phyloP scores from a whole-genome alignment of 2,329 filamentous ascomycete species.

The Pestalotiopsis sp. region DNA sequence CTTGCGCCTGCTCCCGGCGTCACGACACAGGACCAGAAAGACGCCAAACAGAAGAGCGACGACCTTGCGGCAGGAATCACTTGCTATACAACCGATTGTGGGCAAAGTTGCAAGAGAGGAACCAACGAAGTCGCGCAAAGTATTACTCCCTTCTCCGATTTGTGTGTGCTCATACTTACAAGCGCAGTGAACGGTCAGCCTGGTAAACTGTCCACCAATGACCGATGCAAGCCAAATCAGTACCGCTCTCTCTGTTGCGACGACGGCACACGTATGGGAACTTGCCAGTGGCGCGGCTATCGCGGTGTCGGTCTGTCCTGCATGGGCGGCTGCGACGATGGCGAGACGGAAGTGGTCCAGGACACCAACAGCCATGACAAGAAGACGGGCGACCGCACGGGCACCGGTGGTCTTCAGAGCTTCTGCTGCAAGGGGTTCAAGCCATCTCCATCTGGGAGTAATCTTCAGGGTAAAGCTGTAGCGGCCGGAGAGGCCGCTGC shows the following conservation, averaged over 20 bases:
- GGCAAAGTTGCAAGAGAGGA: constrained; percentile 26
- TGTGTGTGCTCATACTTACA: not conserved
- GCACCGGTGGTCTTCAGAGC: constrained; percentile 31
- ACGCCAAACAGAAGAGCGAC: constrained; percentile 14
- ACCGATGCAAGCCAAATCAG: constrained; percentile 26
- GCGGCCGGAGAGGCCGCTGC: constrained; percentile 29
- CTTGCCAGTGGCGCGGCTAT: constrained; percentile 30
- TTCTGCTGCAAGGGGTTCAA: constrained; percentile 35
- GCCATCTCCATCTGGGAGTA: constrained; percentile 21
- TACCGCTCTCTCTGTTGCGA: constrained; percentile 32
- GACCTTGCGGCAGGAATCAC: constrained; percentile 17
- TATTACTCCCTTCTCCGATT: not conserved
- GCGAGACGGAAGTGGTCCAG: constrained; percentile 30
- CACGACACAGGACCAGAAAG: not conserved
- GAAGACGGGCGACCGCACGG: constrained; percentile 32
- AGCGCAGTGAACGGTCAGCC: constrained; percentile 29
- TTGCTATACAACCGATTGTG: constrained; percentile 30
- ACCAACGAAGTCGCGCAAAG: constrained; percentile 28
- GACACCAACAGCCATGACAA: constrained; percentile 32
- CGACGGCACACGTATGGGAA: constrained; percentile 23
- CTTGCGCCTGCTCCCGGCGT: constrained; percentile 5
- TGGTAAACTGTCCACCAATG: constrained; percentile 24
- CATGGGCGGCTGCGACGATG: constrained; percentile 29
- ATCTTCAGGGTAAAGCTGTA: constrained; percentile 23
- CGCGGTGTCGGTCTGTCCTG: constrained; percentile 31